Evolutionary conservation across 306 rosid species (phyloP).

Genomic region (Lupinus albus): DNA sequence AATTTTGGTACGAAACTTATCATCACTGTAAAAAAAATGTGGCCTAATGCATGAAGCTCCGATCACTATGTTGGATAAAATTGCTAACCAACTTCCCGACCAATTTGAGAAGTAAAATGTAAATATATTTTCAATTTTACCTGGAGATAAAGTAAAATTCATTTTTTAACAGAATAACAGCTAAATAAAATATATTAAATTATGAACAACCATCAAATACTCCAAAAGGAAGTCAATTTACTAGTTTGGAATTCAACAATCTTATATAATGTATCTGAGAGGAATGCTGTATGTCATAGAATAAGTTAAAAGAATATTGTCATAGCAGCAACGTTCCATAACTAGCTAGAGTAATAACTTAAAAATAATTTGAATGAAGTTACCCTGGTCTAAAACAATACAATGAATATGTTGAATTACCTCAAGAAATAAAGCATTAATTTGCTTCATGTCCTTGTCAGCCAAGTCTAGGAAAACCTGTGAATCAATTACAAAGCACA

Average conservation of each 20-base stretch:
- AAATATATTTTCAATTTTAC: conserved; percentile 10
- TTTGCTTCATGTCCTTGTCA: conserved; percentile 88
- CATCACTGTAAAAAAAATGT: no score
- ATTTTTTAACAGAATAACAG: conserved; percentile 12
- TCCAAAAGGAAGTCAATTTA: conserved; percentile 22
- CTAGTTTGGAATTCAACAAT: conserved; percentile 20
- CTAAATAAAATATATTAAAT: conserved; percentile 14
- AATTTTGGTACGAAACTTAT: conserved; percentile 3
- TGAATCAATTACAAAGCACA: conserved; percentile 37
- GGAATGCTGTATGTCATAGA: conserved; percentile 17
- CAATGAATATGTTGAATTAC: conserved; percentile 47
- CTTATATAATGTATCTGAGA: not conserved
- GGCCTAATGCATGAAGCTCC: no score
- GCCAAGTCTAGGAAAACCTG: conserved; percentile 89
- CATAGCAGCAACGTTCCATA: conserved; percentile 21
- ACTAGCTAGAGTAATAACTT: conserved; percentile 22
- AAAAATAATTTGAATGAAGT: conserved; percentile 27
- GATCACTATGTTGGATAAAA: conserved; percentile 21
- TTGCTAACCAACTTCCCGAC: not conserved
- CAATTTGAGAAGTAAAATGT: conserved; percentile 19
- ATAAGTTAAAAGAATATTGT: conserved; percentile 12
- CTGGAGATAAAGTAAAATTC: not conserved
- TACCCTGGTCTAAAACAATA: conserved; percentile 25
- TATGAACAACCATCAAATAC: conserved; percentile 23
- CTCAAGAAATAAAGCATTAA: conserved; percentile 81